Conservation (phyloP, 768 basidiomycete species). For the Kwoniella mangroviensis region DNA sequence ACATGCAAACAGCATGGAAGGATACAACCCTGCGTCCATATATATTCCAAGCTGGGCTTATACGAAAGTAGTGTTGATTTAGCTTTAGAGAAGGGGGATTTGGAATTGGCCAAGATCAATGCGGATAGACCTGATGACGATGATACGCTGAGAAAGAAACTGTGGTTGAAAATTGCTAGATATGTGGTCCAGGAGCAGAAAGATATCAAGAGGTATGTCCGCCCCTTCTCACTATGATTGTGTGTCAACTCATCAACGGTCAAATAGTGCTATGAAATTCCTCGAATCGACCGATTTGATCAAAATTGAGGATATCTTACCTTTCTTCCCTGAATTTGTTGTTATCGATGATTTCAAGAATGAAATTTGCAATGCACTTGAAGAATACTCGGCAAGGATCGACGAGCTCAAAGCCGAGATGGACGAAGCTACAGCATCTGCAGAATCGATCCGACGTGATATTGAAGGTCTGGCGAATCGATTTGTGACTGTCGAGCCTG, state of each 20-base stretch:
- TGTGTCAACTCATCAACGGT: no score
- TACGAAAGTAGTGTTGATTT: slow-evolving; percentile 96
- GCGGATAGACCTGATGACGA: slow-evolving; percentile 96
- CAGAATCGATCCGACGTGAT: slow-evolving; percentile 91
- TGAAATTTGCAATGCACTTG: slow-evolving; percentile 93
- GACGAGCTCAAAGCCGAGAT: slow-evolving; percentile 88
- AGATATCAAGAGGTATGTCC: slow-evolving; percentile 91
- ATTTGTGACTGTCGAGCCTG: slow-evolving; percentile 87
- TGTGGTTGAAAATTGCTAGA: slow-evolving; percentile 98
- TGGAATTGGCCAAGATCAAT: slow-evolving; percentile 92
- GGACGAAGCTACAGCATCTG: slow-evolving; percentile 90
- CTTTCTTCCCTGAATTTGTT: slow-evolving; percentile 99
- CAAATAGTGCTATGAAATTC: slow-evolving; percentile 87
- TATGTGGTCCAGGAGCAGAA: slow-evolving; percentile 98
- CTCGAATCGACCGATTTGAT: slow-evolving; percentile 90
- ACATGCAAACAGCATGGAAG: slow-evolving; percentile 81
- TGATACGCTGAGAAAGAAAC: slow-evolving; percentile 79
- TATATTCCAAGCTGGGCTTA: slow-evolving; percentile 96
- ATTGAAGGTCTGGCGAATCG: slow-evolving; percentile 81
- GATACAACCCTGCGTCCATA: slow-evolving; percentile 88
- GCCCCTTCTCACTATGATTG: neutral
- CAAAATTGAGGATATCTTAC: slow-evolving; percentile 97
- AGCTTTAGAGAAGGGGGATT: slow-evolving; percentile 88
- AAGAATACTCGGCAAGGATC: slow-evolving; percentile 90
- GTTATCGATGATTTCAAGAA: slow-evolving; percentile 99